Evolutionary conservation across 257 asterid genomes (phyloP), one percentile per base, ranked within the genome.

Genomic region (Scutellaria galericulata): DNA sequence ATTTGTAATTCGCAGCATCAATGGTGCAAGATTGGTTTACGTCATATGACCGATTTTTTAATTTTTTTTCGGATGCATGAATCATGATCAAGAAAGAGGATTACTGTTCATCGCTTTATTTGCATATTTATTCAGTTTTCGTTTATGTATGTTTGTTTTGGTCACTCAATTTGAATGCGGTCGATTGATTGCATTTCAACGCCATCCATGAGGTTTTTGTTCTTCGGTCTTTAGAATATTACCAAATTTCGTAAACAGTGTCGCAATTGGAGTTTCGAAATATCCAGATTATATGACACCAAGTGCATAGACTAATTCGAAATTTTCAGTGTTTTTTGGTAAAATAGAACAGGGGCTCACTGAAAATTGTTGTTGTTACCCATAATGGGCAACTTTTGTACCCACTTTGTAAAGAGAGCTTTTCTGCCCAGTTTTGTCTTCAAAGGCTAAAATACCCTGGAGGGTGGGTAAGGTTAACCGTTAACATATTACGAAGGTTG

Each of bases 11-110:
- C 6, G 13, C 14, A 7, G 35, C 6, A 18, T 47, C 54, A 56
- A 46, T 58, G 74, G 40, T 59, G 55, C 40, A 4, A 68, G 22
- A n/a, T 76, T 60, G 54, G 67, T 62, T 24, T 11, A 42, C 15
- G 20, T 31, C 37, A 31, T 31, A 31, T 31, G 37, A 31, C 37
- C 37, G 37, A 31, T 2, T 31, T 31, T 31, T 31, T 31, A 1
- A 31, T 31, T 31, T 31, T 31, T 31, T 4, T 31, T 31, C 37
- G 4, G 37, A 31, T 69, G 35, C 44, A 45, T n/a, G 79, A 40
- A 57, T 68, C 74, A 75, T 42, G 66, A 64, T 40, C 27, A 6
- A 1, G 11, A 20, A 11, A 22, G 56, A 20, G 6, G 42, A 6
- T 22, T 31, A 31, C 0, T 1, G 35, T 41, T 41, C 60, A 7